These are phyloP conservation scores for Camellia lanceoleosa DNA, from an alignment of 148 eudicot genomes.

Conservation along the genomic window DNA sequence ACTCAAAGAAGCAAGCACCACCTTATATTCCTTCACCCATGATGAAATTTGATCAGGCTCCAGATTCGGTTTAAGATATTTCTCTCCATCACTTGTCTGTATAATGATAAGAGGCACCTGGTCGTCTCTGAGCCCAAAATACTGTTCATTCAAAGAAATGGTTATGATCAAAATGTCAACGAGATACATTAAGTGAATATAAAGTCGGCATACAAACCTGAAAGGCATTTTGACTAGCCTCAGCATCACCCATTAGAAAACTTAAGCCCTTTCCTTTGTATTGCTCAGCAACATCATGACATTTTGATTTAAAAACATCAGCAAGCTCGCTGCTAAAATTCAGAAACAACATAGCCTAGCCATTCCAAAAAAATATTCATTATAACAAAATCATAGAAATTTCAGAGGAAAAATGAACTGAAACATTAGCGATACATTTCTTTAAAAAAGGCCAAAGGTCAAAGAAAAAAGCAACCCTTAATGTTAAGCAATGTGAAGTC, in stretches of 20 bases:
- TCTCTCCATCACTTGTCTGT: slow-evolving; percentile 76
- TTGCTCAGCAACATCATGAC: slow-evolving; percentile 67
- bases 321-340: slow-evolving; percentile 57
- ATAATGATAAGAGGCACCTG: slow-evolving; percentile 77
- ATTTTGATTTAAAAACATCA: slow-evolving; percentile 64
- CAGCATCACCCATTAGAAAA: slow-evolving; percentile 80
- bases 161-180: slow-evolving; percentile 5
- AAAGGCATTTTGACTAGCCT: slow-evolving; percentile 81
- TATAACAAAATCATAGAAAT: background rate
- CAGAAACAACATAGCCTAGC: slow-evolving; percentile 82
- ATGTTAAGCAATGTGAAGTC: background rate
- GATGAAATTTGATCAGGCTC: slow-evolving; percentile 68
- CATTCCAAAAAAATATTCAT: slow-evolving; percentile 11
- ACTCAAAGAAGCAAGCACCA: slow-evolving; percentile 24
- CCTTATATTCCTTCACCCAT: slow-evolving; percentile 83
- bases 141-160: slow-evolving; percentile 41
- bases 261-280: slow-evolving; percentile 72
- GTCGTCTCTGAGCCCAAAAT: slow-evolving; percentile 76
- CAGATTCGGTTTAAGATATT: slow-evolving; percentile 69
- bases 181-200: background rate
- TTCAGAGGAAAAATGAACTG: background rate
- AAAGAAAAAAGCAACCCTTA: background rate
- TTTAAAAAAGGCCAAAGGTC: background rate
- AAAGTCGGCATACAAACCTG: slow-evolving; percentile 46
- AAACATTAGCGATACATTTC: too few species aligned